Percentiles rank a stretch among this genome's conserved stretches.
Evolutionary conservation across 2,329 filamentous ascomycete genomes (phyloP).

Genomic region (Teratosphaeria gauchensis): DNA sequence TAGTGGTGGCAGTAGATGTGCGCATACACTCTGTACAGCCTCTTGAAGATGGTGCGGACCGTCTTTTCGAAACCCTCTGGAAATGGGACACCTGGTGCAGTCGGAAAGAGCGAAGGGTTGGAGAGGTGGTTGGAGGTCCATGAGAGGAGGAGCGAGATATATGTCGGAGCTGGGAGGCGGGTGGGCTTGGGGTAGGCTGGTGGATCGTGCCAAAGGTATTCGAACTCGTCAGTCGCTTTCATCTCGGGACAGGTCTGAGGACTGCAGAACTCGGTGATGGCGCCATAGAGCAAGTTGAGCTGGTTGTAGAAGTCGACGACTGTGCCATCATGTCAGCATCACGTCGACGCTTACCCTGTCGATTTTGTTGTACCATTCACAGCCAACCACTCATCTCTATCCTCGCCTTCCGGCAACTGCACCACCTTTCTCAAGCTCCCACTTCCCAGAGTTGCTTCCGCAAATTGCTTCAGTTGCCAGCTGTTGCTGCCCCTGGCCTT

Average conservation of each 20-base stretch:
- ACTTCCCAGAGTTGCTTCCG: constrained; percentile 89
- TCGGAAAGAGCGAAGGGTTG: constrained; percentile 87
- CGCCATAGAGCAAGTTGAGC: constrained; percentile 96
- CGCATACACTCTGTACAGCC: constrained; percentile 94
- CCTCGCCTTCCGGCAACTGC: constrained; percentile 91
- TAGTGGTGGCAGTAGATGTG: constrained; percentile 99
- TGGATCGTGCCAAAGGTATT: constrained; percentile 97
- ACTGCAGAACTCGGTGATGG: constrained; percentile 98
- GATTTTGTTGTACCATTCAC: constrained; percentile 63
- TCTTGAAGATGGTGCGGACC: constrained; percentile 98
- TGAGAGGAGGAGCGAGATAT: constrained; percentile 94
- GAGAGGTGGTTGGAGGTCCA: constrained; percentile 96
- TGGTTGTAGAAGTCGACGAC: constrained; percentile 99
- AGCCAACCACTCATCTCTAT: constrained; percentile 95
- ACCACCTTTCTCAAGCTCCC: constrained; percentile 94
- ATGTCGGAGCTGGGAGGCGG: constrained; percentile 94
- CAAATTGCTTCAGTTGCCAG: constrained; percentile 95
- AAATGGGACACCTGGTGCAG: constrained; percentile 67
- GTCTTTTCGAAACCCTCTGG: constrained; percentile 83
- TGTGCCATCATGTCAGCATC: constrained; percentile 27
- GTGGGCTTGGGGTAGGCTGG: constrained; percentile 92
- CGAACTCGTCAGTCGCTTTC: constrained; percentile 99
- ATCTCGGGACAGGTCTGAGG: constrained; percentile 96
- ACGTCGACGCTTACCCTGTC: too few relatives aligned
- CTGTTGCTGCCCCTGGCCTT: constrained; percentile 76